Base-by-base conservation (phyloP, 73 alveolate species). In the Paramecium biaurelia region DNA sequence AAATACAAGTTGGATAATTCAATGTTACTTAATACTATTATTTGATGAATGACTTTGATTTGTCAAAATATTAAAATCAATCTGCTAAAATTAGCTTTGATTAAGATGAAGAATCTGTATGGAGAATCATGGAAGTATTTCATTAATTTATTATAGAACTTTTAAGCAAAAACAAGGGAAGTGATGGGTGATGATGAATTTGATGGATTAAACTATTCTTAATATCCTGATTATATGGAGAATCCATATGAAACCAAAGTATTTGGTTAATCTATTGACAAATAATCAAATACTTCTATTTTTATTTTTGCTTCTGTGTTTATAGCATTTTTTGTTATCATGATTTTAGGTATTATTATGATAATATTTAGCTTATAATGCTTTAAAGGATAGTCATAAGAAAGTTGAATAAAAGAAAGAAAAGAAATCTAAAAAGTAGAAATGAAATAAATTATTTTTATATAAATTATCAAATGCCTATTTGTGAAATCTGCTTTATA, bases 71-170 rank as follows among this genome's bases (percentile, higher is more conserved):
- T 42, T 15, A 43, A 21, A 79, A 79, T 79, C n/a, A 47, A 79
- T 24, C 70, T 42, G 74, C n/a, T 24, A 79, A 79, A 21, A 20
- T 79, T 10, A 34, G 8, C 7, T 79, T 79, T 79, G 74, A 41
- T 43, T 1, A 41, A 5, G 42, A 38, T 14, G 76, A 79, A 21
- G 90, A 79, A 12, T 38, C 74, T 9, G 34, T 79, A 20, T 79
- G 90, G 90, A 45, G 26, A 12, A 76, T 79, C 26, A 47, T 79
- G 35, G 47, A 47, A 47, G 90, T 79, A 79, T 23, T 2, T 21
- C 2, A 30, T 11, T 0, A 23, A 11, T 2, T 63, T 1, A 63
- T 63, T 63, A 1, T 30, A 63, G 84, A 49, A 63, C 26, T 63
- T 63, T 24, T 63, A 21, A 63, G 84, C 47, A 63, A 63, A 63